A percentile compares a stretch with the other conserved stretches of the same genome.
Conservation (phyloP, 2,329 filamentous ascomycete genomes). For the Magnaporthiopsis rhizophila region DNA sequence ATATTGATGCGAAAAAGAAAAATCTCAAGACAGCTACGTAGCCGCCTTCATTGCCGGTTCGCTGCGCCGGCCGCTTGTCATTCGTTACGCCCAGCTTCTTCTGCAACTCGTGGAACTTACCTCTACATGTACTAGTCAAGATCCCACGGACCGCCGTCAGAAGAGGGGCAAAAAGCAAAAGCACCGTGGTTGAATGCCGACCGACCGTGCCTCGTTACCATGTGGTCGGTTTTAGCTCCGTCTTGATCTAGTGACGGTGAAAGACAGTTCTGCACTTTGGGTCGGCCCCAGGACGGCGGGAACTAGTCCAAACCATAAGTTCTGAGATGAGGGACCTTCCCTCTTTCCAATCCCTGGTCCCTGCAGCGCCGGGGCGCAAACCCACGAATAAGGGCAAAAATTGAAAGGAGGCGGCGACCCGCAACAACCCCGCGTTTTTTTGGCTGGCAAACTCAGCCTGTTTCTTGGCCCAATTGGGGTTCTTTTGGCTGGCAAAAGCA, state of each 20-base stretch:
- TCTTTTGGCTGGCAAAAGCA: not conserved
- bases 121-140: not conserved
- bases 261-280: no score
- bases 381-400: not conserved
- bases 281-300: not conserved
- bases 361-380: not conserved
- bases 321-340: no score
- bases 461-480: conserved; percentile 3
- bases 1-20: not conserved
- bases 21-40: not conserved
- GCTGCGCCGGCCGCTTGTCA: no score
- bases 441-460: conserved; percentile 4
- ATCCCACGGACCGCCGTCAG: not conserved
- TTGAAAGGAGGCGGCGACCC: not conserved
- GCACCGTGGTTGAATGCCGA: not conserved
- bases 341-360: no score
- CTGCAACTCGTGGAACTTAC: no score
- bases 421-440: conserved; percentile 8
- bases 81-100: no score
- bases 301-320: no score
- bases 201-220: not conserved
- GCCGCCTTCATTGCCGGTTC: not conserved
- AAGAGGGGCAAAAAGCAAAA: no score
- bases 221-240: not conserved
- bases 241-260: not conserved